phyloP scores from a whole-genome alignment of 176 grass and related monocot genomes.

The Olyra latifolia region DNA sequence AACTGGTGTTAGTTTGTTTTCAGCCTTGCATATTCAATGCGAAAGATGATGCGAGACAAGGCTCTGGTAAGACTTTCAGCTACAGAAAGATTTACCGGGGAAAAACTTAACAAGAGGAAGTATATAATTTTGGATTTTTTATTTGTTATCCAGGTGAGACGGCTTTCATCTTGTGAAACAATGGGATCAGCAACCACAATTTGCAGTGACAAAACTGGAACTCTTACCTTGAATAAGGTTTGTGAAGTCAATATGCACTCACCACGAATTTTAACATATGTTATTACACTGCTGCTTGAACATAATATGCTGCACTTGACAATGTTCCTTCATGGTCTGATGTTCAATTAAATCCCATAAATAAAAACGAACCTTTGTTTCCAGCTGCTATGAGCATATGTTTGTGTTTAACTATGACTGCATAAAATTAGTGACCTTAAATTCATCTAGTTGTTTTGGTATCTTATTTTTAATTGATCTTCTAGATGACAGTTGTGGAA shows the following conservation, averaged over 20 bases:
- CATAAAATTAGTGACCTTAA: constrained; percentile 12
- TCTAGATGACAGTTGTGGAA: constrained; percentile 73
- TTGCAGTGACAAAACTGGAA: constrained; percentile 80
- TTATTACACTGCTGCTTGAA: not conserved
- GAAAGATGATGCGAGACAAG: constrained; percentile 73
- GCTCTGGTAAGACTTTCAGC: constrained; percentile 47
- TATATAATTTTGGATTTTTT: constrained; percentile 1
- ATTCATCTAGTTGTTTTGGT: not conserved
- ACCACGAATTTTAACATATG: not conserved
- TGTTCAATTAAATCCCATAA: not conserved
- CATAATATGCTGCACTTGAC: not conserved
- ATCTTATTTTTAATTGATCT: constrained; percentile 15
- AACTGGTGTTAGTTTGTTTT: constrained; percentile 13
- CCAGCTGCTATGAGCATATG: not conserved
- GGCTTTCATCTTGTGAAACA: constrained; percentile 72
- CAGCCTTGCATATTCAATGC: constrained; percentile 75
- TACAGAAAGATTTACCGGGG: not conserved
- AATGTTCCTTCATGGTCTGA: not conserved
- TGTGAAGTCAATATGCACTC: constrained; percentile 7
- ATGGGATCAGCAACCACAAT: constrained; percentile 79
- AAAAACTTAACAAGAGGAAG: not conserved
- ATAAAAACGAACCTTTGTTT: not conserved
- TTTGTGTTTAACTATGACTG: not conserved
- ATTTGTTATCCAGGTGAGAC: constrained; percentile 46
- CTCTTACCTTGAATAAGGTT: constrained; percentile 73